phyloP scores from a whole-genome alignment of 169 alveolate genomes.

The Eimeria sp. region DNA sequence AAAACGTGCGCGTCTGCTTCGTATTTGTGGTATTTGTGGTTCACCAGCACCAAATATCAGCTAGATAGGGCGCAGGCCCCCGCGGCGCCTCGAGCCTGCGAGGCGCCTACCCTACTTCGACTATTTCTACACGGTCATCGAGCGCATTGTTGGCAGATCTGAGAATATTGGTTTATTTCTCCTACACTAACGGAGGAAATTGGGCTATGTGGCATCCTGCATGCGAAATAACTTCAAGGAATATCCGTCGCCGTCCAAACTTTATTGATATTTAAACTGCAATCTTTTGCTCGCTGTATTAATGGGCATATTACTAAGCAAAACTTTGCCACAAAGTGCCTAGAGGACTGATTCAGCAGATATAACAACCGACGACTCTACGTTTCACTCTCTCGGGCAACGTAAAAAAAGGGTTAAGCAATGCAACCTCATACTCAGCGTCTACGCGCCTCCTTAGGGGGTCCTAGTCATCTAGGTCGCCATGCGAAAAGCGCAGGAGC shows the following conservation, averaged over 20 bases:
- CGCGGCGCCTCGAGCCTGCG: neutral
- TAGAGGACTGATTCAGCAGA: neutral
- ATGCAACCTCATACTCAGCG: slow-evolving; percentile 49
- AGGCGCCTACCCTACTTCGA: neutral
- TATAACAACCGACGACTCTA: neutral
- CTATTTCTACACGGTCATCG: neutral
- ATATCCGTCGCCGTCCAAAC: neutral
- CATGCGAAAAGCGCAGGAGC: neutral
- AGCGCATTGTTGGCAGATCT: neutral
- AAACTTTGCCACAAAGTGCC: neutral
- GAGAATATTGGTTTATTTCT: neutral
- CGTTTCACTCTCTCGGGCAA: neutral
- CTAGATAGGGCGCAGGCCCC: neutral
- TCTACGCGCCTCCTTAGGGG: slow-evolving; percentile 10
- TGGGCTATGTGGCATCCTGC: neutral
- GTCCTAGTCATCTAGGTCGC: neutral
- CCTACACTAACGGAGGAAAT: neutral
- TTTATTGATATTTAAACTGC: neutral
- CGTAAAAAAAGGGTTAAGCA: neutral
- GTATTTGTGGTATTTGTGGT: neutral
- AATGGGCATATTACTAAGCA: neutral
- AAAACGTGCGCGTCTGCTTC: neutral
- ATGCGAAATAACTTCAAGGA: neutral
- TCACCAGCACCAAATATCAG: neutral
- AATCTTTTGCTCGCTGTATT: neutral